Percentiles rank a stretch among this genome's conserved stretches.
These are phyloP conservation scores for Paramyrothecium sp. DNA, from an alignment of 2,329 filamentous ascomycete genomes.

Conservation along the genomic window DNA sequence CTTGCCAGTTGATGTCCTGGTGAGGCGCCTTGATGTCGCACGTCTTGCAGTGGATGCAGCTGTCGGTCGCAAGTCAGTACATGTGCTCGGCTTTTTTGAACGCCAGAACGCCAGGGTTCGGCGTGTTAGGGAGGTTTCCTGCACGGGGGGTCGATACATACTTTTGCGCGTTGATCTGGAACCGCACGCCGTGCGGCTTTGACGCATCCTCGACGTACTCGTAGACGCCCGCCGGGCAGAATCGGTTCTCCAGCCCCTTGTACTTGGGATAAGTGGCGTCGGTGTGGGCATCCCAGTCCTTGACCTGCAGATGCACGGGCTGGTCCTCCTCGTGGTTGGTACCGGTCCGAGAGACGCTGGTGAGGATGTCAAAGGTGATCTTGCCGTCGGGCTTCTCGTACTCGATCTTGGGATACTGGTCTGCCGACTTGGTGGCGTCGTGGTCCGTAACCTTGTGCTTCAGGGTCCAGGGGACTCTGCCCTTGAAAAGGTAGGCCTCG, in stretches of 20 bases:
- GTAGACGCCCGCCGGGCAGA: slow-evolving; percentile 96
- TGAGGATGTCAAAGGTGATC: slow-evolving; percentile 94
- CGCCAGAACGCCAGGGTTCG: slow-evolving; percentile 5
- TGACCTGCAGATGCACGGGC: slow-evolving; percentile 91
- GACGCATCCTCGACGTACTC: slow-evolving; percentile 93
- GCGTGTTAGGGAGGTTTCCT: background rate
- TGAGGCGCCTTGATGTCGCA: slow-evolving; percentile 97
- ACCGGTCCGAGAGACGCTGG: slow-evolving; percentile 89
- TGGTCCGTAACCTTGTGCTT: slow-evolving; percentile 80
- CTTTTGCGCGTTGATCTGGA: slow-evolving; percentile 98
- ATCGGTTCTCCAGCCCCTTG: slow-evolving; percentile 91
- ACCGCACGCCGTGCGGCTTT: slow-evolving; percentile 85
- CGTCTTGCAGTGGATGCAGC: slow-evolving; percentile 99
- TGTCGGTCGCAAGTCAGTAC: slow-evolving; percentile 32
- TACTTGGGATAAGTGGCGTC: slow-evolving; percentile 80
- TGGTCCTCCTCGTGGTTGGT: slow-evolving; percentile 99
- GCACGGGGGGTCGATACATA: slow-evolving; percentile 49
- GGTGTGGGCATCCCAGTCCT: slow-evolving; percentile 92
- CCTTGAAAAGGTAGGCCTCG: slow-evolving; percentile 84
- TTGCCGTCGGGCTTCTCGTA: slow-evolving; percentile 96
- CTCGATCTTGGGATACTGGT: slow-evolving; percentile 82
- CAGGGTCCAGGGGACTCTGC: slow-evolving; percentile 86
- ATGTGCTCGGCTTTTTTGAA: slow-evolving; percentile 2
- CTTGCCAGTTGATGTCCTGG: slow-evolving; percentile 97
- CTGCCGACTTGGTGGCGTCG: slow-evolving; percentile 75